Evolutionary conservation across 495 filamentous ascomycete genomes (phyloP).

Genomic region (Xylaria castorea): DNA sequence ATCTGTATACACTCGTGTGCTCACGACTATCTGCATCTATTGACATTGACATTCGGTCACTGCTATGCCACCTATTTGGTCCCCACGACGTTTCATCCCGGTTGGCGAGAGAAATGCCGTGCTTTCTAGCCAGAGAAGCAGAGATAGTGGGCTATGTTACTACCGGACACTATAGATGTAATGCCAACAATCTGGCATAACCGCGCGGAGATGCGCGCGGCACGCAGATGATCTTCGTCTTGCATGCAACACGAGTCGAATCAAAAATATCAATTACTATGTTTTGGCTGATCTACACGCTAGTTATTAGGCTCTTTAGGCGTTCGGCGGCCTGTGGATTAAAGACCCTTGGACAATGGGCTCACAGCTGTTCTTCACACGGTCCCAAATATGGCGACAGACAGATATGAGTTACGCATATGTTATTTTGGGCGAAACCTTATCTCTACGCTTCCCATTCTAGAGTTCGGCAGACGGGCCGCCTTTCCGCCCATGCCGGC

Average conservation of each 20-base stretch:
- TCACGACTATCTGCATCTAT: conserved; percentile 16
- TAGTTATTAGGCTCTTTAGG: conserved; percentile 29
- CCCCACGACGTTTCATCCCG: conserved; percentile 25
- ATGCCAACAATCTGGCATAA: conserved; percentile 22
- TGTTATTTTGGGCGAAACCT: conserved; percentile 13
- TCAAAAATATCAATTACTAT: conserved; percentile 16
- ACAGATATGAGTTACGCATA: conserved; percentile 13
- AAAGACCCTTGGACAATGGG: not conserved
- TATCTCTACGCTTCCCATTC: conserved; percentile 16
- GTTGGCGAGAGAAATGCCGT: conserved; percentile 24
- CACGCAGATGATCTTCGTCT: conserved; percentile 26
- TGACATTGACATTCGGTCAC: not conserved
- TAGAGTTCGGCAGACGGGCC: conserved; percentile 21
- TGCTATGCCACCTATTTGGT: conserved; percentile 13
- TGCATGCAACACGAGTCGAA: conserved; percentile 20
- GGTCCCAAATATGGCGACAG: conserved; percentile 10
- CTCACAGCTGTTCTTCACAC: not conserved
- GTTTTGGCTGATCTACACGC: conserved; percentile 20
- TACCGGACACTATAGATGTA: conserved; percentile 8
- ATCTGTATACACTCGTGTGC: conserved; percentile 7
- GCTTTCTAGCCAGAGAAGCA: conserved; percentile 10
- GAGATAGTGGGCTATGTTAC: conserved; percentile 18
- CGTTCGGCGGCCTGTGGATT: conserved; percentile 20
- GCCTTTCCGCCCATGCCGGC: conserved; percentile 19
- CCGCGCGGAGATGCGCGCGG: conserved; percentile 25